Conservation (phyloP, 2,329 filamentous ascomycete species). For the Pseudogymnoascus sp. region DNA sequence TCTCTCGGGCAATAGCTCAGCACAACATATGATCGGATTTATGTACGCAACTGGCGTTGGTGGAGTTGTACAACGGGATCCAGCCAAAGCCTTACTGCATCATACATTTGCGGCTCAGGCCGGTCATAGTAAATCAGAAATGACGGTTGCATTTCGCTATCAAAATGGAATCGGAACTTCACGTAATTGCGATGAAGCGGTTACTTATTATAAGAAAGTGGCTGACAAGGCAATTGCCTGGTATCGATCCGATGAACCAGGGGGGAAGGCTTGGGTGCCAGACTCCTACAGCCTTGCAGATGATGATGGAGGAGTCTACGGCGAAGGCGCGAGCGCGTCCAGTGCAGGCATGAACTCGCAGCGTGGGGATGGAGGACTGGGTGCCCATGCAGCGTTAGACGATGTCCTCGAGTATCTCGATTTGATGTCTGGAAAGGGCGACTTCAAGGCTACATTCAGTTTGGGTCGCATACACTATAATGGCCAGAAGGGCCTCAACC, state of each 20-base stretch:
- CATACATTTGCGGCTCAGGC: conserved; percentile 86
- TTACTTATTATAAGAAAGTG: conserved; percentile 84
- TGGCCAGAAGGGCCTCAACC: conserved; percentile 52
- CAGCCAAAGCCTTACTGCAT: conserved; percentile 86
- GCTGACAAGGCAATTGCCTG: conserved; percentile 88
- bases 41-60: conserved; percentile 94
- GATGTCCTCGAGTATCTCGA: conserved; percentile 89
- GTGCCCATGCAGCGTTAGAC: conserved; percentile 78
- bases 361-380: conserved; percentile 64
- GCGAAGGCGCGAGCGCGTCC: conserved; percentile 84
- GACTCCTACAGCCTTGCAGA: conserved; percentile 85
- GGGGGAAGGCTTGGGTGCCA: conserved; percentile 68
- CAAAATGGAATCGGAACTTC: conserved; percentile 78
- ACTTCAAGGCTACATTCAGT: conserved; percentile 61
- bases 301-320: conserved; percentile 85
- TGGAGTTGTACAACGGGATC: conserved; percentile 70
- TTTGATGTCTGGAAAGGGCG: conserved; percentile 66
- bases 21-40: conserved; percentile 90
- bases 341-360: conserved; percentile 80
- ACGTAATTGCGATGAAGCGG: conserved; percentile 76
- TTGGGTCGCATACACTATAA: conserved; percentile 65
- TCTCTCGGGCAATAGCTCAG: conserved; percentile 77
- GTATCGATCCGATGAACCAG: conserved; percentile 83
- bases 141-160: conserved; percentile 86
- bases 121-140: conserved; percentile 79